Base-by-base conservation (phyloP, 1,284 basidiomycete genomes). In the Agroathelia rolfsii region DNA sequence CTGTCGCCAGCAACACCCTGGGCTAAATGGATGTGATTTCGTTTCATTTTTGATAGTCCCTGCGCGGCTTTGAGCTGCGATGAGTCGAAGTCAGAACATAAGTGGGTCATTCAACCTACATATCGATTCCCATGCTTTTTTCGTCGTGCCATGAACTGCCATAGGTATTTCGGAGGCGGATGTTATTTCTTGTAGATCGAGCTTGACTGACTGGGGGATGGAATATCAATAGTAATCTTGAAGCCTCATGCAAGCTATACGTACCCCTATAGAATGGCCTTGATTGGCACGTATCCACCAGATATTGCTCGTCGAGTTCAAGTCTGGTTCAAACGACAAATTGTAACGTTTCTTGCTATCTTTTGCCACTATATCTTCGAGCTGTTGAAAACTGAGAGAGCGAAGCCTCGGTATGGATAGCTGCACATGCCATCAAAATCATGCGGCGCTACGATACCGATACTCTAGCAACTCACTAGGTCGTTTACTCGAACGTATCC, bases 261-360 rank as follows among this genome's bases (percentile, higher is more conserved):
- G 16, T 38, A 80, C 86, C 59, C 77, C 69, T 24, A 93, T 61
- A 2, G 89, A 86, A 59, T 97, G 94, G 0, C 94, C 95, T 57
- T 97, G 94, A 41, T 88, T 89, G 0, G 94, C 94, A 29, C 89
- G 69, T 44, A 96, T 92, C 76, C 80, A 92, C 74, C 81, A 85
- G 13, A 68, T 55, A 6, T 62, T 53, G 6, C 48, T 37, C 4
- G 52, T 49, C 17, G 45, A 34, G n/a, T 46, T n/a, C n/a, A n/a
- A n/a, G n/a, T n/a, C n/a, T 10, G 65, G 58, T 32, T 84, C 83
- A 36, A 64, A 64, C 12, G 75, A 42, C 28, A 94, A 61, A 41
- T 75, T 69, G 49, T 79, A 95, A 37, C 92, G 65, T 41, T 80
- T 66, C 53, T 95, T 95, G 22, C 66, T 58, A 49, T 95, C 86